phyloP scores from a whole-genome alignment of 306 rosid genomes.

The Heteromeles arbutifolia region DNA sequence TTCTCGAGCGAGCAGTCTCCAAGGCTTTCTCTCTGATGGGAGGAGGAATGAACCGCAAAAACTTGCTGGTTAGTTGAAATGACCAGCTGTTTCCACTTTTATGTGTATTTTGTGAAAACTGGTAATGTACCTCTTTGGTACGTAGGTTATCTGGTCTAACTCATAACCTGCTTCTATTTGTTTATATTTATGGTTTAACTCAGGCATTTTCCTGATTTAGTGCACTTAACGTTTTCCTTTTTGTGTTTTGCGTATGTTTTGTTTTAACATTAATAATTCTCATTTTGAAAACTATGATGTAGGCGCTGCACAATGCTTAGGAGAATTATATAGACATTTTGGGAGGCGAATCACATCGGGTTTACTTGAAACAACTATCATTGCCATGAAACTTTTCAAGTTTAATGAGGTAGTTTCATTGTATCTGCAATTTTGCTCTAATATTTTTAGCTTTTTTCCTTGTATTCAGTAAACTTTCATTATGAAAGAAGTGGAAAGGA shows the following conservation, averaged over 20 bases:
- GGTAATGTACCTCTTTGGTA: neutral
- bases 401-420: conserved; percentile 59
- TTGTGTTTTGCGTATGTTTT: neutral
- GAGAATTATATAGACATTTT: conserved; percentile 82
- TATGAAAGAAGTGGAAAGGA: neutral
- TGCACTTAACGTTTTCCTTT: neutral
- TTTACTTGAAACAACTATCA: conserved; percentile 73
- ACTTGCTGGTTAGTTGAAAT: conserved; percentile 66
- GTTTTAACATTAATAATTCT: neutral
- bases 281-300: conserved; percentile 21
- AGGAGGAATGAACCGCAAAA: conserved; percentile 76
- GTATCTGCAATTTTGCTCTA: conserved; percentile 16
- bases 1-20: conserved; percentile 91
- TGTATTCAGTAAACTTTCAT: neutral
- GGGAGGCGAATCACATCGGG: conserved; percentile 94
- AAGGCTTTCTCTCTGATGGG: conserved; percentile 93
- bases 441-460: neutral
- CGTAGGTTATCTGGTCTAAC: neutral
- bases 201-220: neutral
- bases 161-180: neutral
- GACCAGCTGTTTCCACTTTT: neutral
- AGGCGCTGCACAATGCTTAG: conserved; percentile 93
- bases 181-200: neutral
- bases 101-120: neutral
- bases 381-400: conserved; percentile 76